These are phyloP conservation scores for Halocafeteria seosinensis DNA, from an alignment of 108 stramenopile species.

Conservation along the genomic window DNA sequence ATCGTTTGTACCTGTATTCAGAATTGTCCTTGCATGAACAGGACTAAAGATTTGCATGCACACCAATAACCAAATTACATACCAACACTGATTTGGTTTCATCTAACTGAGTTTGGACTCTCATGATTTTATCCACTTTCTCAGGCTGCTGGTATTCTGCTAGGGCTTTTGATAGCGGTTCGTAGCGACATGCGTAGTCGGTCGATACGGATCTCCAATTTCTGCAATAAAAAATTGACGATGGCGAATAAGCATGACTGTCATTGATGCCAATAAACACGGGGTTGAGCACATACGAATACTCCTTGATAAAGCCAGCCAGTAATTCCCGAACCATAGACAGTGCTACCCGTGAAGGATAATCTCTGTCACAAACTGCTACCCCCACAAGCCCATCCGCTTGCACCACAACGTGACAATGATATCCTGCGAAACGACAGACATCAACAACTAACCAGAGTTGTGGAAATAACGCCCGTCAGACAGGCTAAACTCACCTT, in stretches of 20 bases:
- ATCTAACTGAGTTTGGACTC: slow-evolving; percentile 95
- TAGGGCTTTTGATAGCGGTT: slow-evolving; percentile 32
- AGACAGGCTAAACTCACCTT: background rate
- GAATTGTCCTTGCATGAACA: too few species aligned
- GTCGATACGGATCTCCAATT: background rate
- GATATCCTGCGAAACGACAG: background rate
- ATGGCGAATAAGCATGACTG: background rate
- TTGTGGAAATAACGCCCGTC: background rate
- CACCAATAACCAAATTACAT: too few species aligned
- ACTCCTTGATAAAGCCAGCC: background rate
- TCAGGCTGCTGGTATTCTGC: slow-evolving; percentile 56
- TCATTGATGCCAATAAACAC: background rate
- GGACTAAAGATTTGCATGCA: too few species aligned
- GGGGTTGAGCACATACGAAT: background rate
- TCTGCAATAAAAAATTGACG: background rate
- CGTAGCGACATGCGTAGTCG: slow-evolving; percentile 9
- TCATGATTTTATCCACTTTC: slow-evolving; percentile 84
- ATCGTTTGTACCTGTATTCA: slow-evolving; percentile 98
- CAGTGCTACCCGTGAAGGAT: background rate
- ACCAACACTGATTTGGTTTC: slow-evolving; percentile 90
- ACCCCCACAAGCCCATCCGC: background rate
- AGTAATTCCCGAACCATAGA: background rate
- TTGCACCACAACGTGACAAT: background rate
- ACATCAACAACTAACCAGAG: background rate
- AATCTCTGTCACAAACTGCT: background rate